A percentile compares a stretch with the other conserved stretches of the same genome.
phyloP scores from a whole-genome alignment of 768 basidiomycete species.

The Trametes cinnabarina region DNA sequence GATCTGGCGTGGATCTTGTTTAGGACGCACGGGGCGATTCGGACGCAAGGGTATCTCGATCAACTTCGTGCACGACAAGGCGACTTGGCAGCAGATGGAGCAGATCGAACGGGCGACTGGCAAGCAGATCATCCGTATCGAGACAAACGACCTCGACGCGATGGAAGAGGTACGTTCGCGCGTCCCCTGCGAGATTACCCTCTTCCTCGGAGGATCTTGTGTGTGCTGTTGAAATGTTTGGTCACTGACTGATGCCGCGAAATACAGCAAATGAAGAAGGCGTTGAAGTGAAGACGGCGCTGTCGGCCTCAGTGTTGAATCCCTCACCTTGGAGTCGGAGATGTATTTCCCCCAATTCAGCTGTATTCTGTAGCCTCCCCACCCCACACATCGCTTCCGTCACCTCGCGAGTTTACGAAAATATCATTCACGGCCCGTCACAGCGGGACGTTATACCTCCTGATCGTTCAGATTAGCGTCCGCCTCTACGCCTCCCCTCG shows the following conservation, averaged over 20 bases:
- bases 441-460: neutral
- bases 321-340: neutral
- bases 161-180: constrained; percentile 79
- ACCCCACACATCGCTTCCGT: neutral
- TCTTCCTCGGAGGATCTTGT: neutral
- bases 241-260: too few relatives aligned
- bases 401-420: neutral
- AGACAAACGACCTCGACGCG: constrained; percentile 85
- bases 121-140: constrained; percentile 78
- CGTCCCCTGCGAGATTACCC: neutral
- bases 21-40: constrained; percentile 96
- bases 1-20: neutral
- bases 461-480: neutral
- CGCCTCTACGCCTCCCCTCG: neutral
- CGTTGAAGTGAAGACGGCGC: constrained; percentile 50
- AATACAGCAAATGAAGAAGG: constrained; percentile 77
- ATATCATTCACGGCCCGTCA: neutral
- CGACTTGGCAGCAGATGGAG: constrained; percentile 88
- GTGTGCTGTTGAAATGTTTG: neutral
- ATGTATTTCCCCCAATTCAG: constrained; percentile 2
- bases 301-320: neutral
- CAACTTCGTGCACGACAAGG: constrained; percentile 92
- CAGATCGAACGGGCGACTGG: constrained; percentile 79
- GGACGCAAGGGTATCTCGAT: constrained; percentile 96
- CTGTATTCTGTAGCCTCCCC: constrained; percentile 10